phyloP scores from a whole-genome alignment of 208 protist species.

The Spongospora subterranea region DNA sequence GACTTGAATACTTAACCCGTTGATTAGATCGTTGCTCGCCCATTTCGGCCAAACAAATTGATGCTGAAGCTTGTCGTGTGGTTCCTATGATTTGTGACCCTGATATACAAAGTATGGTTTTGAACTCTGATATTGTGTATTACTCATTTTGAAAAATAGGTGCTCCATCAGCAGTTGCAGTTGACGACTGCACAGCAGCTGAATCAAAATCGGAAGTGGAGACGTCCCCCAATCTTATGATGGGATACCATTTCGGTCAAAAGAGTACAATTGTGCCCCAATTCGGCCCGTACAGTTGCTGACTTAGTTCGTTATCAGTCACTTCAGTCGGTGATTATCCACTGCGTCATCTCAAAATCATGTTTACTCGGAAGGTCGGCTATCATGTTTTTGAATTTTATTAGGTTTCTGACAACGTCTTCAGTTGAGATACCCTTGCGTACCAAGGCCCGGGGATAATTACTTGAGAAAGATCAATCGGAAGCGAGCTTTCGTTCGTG shows the following conservation, averaged over 20 bases:
- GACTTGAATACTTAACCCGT: background rate
- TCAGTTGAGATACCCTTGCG: conserved; percentile 5
- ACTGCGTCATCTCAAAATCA: conserved; percentile 2
- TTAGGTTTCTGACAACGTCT: background rate
- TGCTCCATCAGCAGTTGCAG: no score
- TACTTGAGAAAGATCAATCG: conserved; percentile 20
- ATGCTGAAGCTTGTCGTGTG: background rate
- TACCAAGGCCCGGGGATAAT: conserved; percentile 44
- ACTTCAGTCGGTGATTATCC: background rate
- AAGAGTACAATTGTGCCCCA: background rate
- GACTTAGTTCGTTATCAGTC: background rate
- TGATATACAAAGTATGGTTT: no score
- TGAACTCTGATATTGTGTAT: no score
- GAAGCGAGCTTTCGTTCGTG: conserved; percentile 45
- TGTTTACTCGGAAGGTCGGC: conserved; percentile 27
- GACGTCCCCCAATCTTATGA: background rate
- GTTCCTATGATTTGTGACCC: no score
- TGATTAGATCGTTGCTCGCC: conserved; percentile 32
- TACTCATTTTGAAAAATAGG: no score
- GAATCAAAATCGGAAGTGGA: background rate
- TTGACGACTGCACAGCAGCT: no score
- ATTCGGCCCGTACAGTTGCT: background rate
- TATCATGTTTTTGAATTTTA: background rate
- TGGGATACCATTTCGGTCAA: background rate
- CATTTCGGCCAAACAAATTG: conserved; percentile 25